Base-by-base conservation (phyloP, 2,329 filamentous ascomycete species). In the Beauveria scarabaeidicola region DNA sequence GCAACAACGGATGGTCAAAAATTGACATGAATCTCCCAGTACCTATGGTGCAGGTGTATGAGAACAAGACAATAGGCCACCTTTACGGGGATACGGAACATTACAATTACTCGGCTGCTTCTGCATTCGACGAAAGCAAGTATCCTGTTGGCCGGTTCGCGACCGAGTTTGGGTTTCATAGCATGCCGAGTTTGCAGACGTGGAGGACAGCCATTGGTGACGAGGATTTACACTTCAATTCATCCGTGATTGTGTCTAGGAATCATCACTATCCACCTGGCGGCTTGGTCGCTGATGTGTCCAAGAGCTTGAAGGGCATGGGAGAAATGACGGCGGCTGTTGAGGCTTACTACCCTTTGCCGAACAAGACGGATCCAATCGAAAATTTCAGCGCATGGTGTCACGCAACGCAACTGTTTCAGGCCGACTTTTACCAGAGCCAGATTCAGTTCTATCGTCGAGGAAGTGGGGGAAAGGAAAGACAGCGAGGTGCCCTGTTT, bases 311-410 rank as follows among this genome's bases (percentile, higher is more conserved):
- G 1, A 56, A 57, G 47, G 80, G 80, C 2, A 77, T 80, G 72
- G 78, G 68, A 0, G 79, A 87, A 63, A 86, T 86, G 83, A 85
- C 82, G 0, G 66, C 77, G 17, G 82, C 79, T 0, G 80, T 80
- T 0, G 67, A 82, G 63, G 64, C 68, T 32, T 86, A 83, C 74
- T 86, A 85, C 62, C 83, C 83, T 0, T 66, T 74, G 1, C 82
- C 83, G 0, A 70, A 79, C 63, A 82, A 84, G 62, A 68, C 73
- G 0, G 76, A 85, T 61, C 63, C 77, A 0, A 62, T 81, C 0
- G 81, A 78, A 15, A 85, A 86, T 62, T 86, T 87, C 68, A 80
- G 78, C 2, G 77, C 81, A 2, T 86, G 84, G 84, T 82, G 79
- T 61, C 79, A 81, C 60, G 78, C 82, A 0, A 86, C 83, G 0